phyloP scores from a whole-genome alignment of 345 rosid genomes.

The Anastatica hierochuntica region DNA sequence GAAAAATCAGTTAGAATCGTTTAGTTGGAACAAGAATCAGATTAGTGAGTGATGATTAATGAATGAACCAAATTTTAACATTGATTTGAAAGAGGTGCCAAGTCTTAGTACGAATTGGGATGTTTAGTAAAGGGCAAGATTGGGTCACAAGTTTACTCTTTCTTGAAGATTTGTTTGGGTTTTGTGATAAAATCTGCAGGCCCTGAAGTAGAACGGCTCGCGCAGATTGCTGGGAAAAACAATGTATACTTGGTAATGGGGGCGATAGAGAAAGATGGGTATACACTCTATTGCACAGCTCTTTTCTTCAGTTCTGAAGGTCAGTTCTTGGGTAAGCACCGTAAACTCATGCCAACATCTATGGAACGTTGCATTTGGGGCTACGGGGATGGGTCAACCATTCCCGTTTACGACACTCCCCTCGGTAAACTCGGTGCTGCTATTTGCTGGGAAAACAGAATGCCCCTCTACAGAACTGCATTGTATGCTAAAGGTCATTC shows the following conservation, averaged over 20 bases:
- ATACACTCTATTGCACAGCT: conserved; percentile 77
- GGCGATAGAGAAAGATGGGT: conserved; percentile 84
- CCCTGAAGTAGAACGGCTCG: conserved; percentile 65
- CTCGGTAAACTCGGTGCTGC: conserved; percentile 85
- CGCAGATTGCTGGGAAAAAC: conserved; percentile 61
- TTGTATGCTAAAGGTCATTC: conserved; percentile 88
- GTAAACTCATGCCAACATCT: conserved; percentile 84
- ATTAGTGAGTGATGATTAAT: too few relatives aligned
- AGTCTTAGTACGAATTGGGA: too few relatives aligned
- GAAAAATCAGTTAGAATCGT: too few relatives aligned
- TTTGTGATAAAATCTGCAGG: conserved; percentile 31
- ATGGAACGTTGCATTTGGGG: conserved; percentile 95
- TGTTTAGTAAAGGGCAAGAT: too few relatives aligned
- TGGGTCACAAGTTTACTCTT: too few relatives aligned
- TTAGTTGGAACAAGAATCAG: too few relatives aligned
- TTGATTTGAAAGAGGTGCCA: too few relatives aligned
- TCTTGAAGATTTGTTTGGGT: too few relatives aligned
- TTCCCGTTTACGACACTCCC: conserved; percentile 74
- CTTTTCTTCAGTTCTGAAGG: conserved; percentile 78
- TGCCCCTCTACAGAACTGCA: conserved; percentile 86
- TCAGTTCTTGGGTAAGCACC: conserved; percentile 70
- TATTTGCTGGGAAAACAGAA: conserved; percentile 88
- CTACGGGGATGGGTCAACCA: conserved; percentile 86
- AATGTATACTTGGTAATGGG: conserved; percentile 75
- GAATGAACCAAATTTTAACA: too few relatives aligned